Percentiles rank a stretch among this genome's conserved stretches.
These are phyloP conservation scores for Ascoidea asiatica DNA, from an alignment of 805 yeast genomes.

Conservation along the genomic window DNA sequence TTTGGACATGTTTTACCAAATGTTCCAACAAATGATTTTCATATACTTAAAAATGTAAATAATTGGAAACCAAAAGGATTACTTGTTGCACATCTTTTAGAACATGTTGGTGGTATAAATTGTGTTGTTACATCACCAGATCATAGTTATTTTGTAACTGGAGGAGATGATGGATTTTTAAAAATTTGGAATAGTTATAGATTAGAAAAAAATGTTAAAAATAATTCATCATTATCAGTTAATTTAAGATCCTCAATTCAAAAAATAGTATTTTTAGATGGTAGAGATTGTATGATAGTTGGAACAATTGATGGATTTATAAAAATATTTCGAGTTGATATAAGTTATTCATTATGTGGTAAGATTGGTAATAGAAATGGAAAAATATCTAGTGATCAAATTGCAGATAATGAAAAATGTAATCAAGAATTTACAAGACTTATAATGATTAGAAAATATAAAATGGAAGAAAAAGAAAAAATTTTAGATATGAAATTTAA, in stretches of 20 bases:
- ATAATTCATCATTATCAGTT: slow-evolving; percentile 31
- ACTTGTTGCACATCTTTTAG: slow-evolving; percentile 49
- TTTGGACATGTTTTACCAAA: slow-evolving; percentile 35
- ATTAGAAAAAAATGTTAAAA: slow-evolving; percentile 47
- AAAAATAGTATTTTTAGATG: slow-evolving; percentile 34
- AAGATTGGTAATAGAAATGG: slow-evolving; percentile 12
- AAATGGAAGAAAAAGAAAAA: slow-evolving; percentile 26
- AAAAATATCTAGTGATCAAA: slow-evolving; percentile 13
- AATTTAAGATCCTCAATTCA: slow-evolving; percentile 37
- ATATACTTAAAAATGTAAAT: not conserved
- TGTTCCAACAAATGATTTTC: not conserved
- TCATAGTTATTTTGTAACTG: slow-evolving; percentile 57
- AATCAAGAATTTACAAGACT: slow-evolving; percentile 10
- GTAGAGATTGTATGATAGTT: slow-evolving; percentile 46
- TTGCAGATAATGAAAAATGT: slow-evolving; percentile 12
- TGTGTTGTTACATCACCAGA: slow-evolving; percentile 47
- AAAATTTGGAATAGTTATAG: slow-evolving; percentile 68
- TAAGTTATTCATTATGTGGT: not conserved
- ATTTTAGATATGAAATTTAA: slow-evolving; percentile 31
- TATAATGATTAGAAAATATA: slow-evolving; percentile 26
- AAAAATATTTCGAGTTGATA: slow-evolving; percentile 22
- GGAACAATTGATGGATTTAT: slow-evolving; percentile 24
- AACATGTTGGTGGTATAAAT: slow-evolving; percentile 46
- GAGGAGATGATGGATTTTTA: slow-evolving; percentile 60
- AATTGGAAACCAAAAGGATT: slow-evolving; percentile 31